Conservation (phyloP, 345 rosid species). For the Camelina laxa region DNA sequence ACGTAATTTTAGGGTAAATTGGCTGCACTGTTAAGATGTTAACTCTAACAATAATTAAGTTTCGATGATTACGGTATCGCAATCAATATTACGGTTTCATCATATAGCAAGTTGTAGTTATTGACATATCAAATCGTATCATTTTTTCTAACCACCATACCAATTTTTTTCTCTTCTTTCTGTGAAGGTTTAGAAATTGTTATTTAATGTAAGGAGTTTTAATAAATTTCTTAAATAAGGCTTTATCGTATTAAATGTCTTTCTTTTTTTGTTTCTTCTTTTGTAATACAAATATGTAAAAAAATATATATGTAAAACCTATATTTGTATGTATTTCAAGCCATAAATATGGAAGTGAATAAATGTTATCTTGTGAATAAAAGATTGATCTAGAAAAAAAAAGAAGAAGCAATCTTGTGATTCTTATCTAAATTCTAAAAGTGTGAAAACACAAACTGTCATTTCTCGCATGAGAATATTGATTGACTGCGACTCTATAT, state of each 20-base stretch:
- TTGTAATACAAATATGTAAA: background rate
- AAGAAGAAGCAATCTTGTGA: background rate
- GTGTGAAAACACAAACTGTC: constrained; percentile 18
- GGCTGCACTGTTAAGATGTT: constrained; percentile 20
- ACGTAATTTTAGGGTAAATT: constrained; percentile 30
- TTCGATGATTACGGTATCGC: constrained; percentile 33
- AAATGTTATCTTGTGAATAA: too few relatives aligned
- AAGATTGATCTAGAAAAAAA: background rate
- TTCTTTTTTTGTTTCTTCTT: background rate
- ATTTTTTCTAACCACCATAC: constrained; percentile 13
- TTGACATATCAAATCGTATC: constrained; percentile 17
- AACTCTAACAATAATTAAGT: constrained; percentile 32
- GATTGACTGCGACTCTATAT: constrained; percentile 7
- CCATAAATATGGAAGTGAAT: background rate
- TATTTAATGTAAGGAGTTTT: background rate
- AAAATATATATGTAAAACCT: constrained; percentile 1
- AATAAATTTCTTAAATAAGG: background rate
- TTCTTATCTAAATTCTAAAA: background rate
- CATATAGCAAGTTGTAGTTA: constrained; percentile 28
- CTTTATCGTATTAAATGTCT: background rate
- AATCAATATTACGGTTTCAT: constrained; percentile 4
- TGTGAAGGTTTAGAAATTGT: constrained; percentile 12
- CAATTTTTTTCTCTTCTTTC: background rate
- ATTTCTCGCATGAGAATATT: constrained; percentile 15
- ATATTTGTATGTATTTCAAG: background rate